Conservation (phyloP, 176 grass and related monocot genomes). For the Urochloa ruziziensis region DNA sequence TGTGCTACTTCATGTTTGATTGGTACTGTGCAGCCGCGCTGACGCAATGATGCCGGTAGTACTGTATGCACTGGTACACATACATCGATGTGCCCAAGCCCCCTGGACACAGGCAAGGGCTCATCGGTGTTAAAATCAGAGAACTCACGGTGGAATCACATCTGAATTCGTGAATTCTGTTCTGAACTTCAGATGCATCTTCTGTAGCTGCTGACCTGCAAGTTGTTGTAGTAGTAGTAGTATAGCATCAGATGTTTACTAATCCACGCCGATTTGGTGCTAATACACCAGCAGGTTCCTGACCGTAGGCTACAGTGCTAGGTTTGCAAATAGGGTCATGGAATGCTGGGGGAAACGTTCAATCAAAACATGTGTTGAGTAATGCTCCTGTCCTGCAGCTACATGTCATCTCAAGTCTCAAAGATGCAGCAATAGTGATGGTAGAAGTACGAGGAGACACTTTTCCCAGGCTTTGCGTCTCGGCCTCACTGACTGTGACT, state of each 20-base stretch:
- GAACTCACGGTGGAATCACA: too few species aligned
- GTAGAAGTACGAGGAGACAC: not conserved
- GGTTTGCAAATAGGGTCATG: not conserved
- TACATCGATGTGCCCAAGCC: not conserved
- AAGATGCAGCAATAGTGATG: not conserved
- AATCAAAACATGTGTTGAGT: not conserved
- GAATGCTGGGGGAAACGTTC: not conserved
- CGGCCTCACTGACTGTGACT: not conserved
- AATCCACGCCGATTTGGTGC: not conserved
- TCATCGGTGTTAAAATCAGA: not conserved
- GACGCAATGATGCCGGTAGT: not conserved
- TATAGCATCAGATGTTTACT: not conserved
- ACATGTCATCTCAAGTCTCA: not conserved
- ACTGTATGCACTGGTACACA: not conserved
- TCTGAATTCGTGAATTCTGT: too few species aligned
- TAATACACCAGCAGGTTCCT: not conserved
- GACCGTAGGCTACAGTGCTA: too few species aligned
- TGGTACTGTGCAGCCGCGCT: not conserved
- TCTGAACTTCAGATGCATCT: too few species aligned
- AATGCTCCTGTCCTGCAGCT: not conserved
- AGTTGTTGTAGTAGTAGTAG: too few species aligned
- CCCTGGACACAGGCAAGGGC: not conserved
- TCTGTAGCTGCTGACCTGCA: too few species aligned
- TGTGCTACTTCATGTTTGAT: not conserved
- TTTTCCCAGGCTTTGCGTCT: conserved; percentile 40